These are phyloP conservation scores for Fusarium falciforme DNA, from an alignment of 2,329 filamentous ascomycete species.

Conservation along the genomic window DNA sequence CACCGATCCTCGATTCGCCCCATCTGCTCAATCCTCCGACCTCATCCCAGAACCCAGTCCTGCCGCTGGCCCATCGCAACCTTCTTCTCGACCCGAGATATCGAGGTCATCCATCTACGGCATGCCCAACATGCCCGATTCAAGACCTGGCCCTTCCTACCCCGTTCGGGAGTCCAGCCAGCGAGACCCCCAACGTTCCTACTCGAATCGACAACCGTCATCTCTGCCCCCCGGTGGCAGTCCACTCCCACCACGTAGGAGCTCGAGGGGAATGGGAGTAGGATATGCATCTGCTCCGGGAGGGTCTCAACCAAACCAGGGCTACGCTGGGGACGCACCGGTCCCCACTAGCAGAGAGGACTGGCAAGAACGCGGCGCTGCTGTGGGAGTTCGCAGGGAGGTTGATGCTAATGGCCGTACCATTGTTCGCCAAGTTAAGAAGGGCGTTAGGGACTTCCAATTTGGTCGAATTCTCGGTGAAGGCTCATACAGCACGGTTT, in stretches of 20 bases:
- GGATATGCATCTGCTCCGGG: slow-evolving; percentile 57
- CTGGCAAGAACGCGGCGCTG: slow-evolving; percentile 96
- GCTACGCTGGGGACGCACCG: slow-evolving; percentile 55
- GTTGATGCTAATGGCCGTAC: slow-evolving; percentile 87
- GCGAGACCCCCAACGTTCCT: slow-evolving; percentile 68
- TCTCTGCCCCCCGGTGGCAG: slow-evolving; percentile 61
- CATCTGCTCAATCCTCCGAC: slow-evolving; percentile 27
- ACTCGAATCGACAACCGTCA: slow-evolving; percentile 67
- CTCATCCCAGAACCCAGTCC: slow-evolving; percentile 22
- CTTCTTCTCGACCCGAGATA: slow-evolving; percentile 33
- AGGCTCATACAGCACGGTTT: slow-evolving; percentile 97
- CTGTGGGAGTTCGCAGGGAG: slow-evolving; percentile 83
- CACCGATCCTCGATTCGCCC: slow-evolving; percentile 37
- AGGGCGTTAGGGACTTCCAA: slow-evolving; percentile 95
- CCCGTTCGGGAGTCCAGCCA: slow-evolving; percentile 77
- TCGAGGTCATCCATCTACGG: slow-evolving; percentile 64
- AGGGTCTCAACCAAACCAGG: slow-evolving; percentile 38
- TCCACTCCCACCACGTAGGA: slow-evolving; percentile 78
- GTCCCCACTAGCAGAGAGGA: slow-evolving; percentile 79
- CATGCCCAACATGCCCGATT: slow-evolving; percentile 69
- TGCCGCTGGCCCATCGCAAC: slow-evolving; percentile 23
- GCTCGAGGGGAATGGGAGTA: slow-evolving; percentile 77
- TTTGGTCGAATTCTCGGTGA: slow-evolving; percentile 93
- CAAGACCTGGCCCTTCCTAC: slow-evolving; percentile 62
- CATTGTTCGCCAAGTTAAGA: slow-evolving; percentile 87